A percentile compares a stretch with the other conserved stretches of the same genome.
Evolutionary conservation across 108 stramenopile species (phyloP).

Genomic region (Stephanodiscus triporus): DNA sequence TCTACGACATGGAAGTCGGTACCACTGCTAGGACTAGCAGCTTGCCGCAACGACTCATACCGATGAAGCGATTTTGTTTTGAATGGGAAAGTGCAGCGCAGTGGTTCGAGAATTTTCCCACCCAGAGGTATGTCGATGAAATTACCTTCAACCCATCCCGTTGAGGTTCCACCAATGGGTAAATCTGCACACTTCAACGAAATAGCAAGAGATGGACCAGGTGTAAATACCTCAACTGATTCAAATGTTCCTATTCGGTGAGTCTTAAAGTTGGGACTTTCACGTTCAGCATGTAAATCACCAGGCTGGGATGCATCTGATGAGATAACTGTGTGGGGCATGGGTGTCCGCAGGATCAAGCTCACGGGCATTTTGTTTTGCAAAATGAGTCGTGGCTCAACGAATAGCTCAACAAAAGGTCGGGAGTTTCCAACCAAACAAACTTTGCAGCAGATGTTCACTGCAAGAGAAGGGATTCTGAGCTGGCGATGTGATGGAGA

Average conservation of each 20-base stretch:
- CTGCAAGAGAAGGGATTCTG: conserved; percentile 21
- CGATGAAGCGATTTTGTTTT: conserved; percentile 24
- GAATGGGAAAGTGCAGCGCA: conserved; percentile 70
- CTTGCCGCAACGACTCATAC: conserved; percentile 25
- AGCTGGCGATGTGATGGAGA: conserved; percentile 24
- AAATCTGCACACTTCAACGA: conserved; percentile 63
- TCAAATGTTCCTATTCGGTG: conserved; percentile 57
- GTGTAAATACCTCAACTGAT: conserved; percentile 76
- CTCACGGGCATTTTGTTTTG: conserved; percentile 71
- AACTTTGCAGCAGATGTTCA: conserved; percentile 55
- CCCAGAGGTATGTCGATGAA: conserved; percentile 81
- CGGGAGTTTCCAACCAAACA: conserved; percentile 51
- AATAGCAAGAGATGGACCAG: conserved; percentile 80
- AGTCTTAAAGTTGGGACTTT: conserved; percentile 20
- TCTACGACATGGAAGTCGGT: conserved; percentile 70
- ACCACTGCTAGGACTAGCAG: conserved; percentile 31
- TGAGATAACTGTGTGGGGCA: conserved; percentile 77
- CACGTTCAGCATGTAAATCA: conserved; percentile 9
- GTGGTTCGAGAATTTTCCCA: conserved; percentile 59
- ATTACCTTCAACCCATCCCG: conserved; percentile 76
- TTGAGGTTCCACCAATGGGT: conserved; percentile 68
- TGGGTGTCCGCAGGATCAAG: conserved; percentile 71
- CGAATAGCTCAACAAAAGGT: conserved; percentile 60
- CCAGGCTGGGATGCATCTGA: conserved; percentile 1
- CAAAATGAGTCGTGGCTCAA: conserved; percentile 71